These are phyloP conservation scores for Nakazawaea pomicola DNA, from an alignment of 805 yeast genomes.

Conservation along the genomic window DNA sequence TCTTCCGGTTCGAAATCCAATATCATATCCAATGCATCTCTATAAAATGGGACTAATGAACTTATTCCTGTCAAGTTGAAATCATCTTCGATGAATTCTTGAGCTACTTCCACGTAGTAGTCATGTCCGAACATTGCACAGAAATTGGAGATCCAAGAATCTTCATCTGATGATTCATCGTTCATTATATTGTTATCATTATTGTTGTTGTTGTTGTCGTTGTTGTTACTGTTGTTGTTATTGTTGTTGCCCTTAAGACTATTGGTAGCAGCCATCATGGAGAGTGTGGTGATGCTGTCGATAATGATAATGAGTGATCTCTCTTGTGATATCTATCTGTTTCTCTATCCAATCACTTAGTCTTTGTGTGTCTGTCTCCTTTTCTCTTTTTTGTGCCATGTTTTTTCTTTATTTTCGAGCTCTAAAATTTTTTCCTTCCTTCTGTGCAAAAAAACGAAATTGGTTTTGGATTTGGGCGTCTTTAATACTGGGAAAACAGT, in stretches of 20 bases:
- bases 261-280: no score
- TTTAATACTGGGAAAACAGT: no score
- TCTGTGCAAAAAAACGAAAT: no score
- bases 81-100: constrained; percentile 93
- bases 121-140: constrained; percentile 81
- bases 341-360: background rate
- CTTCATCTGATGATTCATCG: constrained; percentile 32
- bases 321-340: constrained; percentile 14
- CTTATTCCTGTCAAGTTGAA: constrained; percentile 90
- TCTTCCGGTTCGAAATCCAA: constrained; percentile 73
- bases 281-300: no score
- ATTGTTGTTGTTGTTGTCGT: no score
- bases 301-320: no score
- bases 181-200: constrained; percentile 13
- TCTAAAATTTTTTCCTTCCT: background rate
- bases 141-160: constrained; percentile 80
- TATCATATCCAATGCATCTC: constrained; percentile 88
- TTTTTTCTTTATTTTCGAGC: constrained; percentile 15
- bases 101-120: constrained; percentile 86
- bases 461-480: no score
- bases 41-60: constrained; percentile 80
- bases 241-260: no score
- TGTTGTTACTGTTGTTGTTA: no score
- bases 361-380: background rate
- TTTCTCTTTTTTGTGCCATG: constrained; percentile 14